Conservation (phyloP, 148 eudicot species). For the Chenopodium album region DNA sequence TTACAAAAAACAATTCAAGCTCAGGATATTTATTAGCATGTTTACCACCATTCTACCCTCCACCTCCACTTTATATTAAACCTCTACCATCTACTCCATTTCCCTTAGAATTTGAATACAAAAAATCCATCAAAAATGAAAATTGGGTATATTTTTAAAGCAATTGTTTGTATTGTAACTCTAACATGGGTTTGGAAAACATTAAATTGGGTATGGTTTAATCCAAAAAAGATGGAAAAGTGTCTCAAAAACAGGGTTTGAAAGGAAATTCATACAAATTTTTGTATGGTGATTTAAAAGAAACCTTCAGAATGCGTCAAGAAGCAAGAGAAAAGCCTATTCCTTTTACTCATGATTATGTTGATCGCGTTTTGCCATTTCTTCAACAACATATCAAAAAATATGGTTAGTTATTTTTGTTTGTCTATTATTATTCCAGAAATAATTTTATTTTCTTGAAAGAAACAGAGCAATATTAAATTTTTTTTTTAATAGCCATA, state of each 20-base stretch:
- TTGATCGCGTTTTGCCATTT: conserved; percentile 26
- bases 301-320: neutral
- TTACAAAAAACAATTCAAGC: too few species aligned
- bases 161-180: neutral
- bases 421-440: neutral
- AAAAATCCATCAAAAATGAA: neutral
- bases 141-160: neutral
- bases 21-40: too few species aligned
- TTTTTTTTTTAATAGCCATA: too few species aligned
- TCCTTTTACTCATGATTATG: conserved; percentile 29
- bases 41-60: too few species aligned
- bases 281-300: conserved; percentile 29
- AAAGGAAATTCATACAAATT: conserved; percentile 28
- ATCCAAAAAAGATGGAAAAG: conserved; percentile 28
- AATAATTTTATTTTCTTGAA: neutral
- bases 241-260: conserved; percentile 26
- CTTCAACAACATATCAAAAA: conserved; percentile 10
- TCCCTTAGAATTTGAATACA: too few species aligned
- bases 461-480: too few species aligned
- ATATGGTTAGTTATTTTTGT: conserved; percentile 13
- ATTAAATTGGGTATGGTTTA: conserved; percentile 31
- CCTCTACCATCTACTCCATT: too few species aligned
- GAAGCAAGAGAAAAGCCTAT: conserved; percentile 25
- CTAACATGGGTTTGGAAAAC: conserved; percentile 15
- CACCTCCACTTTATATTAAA: too few species aligned